Base-by-base conservation (phyloP, 164 flowering plant species). In the Echeveria elegans region DNA sequence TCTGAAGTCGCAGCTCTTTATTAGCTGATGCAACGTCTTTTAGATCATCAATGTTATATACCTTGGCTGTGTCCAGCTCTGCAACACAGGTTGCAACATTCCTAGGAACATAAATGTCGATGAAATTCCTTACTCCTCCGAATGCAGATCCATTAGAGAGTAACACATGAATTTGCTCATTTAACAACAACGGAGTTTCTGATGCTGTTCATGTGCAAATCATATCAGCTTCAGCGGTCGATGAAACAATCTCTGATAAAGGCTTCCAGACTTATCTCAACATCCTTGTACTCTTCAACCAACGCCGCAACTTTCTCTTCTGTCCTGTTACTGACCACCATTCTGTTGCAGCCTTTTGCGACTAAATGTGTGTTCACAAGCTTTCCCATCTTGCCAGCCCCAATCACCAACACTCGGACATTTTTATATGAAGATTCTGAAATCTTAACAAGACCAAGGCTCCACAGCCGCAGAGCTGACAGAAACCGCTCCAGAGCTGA, bases 1-100 rank as follows among this genome's bases (percentile, higher is more conserved):
- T 94, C 36, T 92, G 76, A 24, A 82, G 81, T 1, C 97, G 79
- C 66, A 90, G 96, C 76, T 89, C 97, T 70, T 88, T 90, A 60
- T 94, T 94, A 60, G 96, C 98, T 53, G 87, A 94, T 71, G 89
- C 98, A 24, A 90, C 97, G 76, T 94, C 96, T 77, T 86, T 94
- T 2, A 94, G 91, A 80, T 90, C 95, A 78, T 94, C 98, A 14
- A 94, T 97, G 77, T 94, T 94, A 83, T 85, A 94, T 21, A 88
- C 91, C 23, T 83, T 73, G 26, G 84, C 80, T 70, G 66, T 62
- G 21, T 83, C 85, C 14, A 86, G 73, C 32, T 81, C 88, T 2
- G 80, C 66, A 47, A 90, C 85, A 66, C 97, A 89, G 2, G 98
- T 73, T 6, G 89, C 96, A 29, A 94, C 96, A 72, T 93, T 90